Evolutionary conservation across 331 rosid species (phyloP).

Genomic region (Erythrophleum ivorense): DNA sequence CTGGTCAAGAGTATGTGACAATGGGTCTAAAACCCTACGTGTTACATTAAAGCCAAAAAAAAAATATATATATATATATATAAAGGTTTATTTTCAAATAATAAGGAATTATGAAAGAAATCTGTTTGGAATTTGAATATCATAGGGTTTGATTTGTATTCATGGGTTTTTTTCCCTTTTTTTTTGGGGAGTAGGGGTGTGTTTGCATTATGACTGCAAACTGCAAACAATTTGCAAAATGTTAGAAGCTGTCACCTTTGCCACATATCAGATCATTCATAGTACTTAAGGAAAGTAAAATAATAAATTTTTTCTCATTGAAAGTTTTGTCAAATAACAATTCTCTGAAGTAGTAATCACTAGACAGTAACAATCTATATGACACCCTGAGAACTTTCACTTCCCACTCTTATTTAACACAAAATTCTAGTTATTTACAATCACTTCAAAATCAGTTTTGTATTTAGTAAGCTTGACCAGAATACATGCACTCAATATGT

Average conservation of each 20-base stretch:
- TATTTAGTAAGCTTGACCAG: not conserved
- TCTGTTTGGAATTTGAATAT: conserved; percentile 19
- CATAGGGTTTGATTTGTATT: not conserved
- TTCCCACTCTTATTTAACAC: not conserved
- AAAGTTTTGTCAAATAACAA: not conserved
- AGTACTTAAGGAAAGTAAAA: no score
- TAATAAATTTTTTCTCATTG: no score
- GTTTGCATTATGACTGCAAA: no score
- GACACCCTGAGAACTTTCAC: not conserved
- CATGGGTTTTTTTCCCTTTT: no score
- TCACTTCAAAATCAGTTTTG: not conserved
- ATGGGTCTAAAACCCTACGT: conserved; percentile 4
- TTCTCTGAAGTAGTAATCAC: not conserved
- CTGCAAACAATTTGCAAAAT: not conserved
- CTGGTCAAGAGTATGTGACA: not conserved
- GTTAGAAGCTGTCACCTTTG: no score
- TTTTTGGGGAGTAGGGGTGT: no score
- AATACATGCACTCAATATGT: not conserved
- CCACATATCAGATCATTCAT: no score
- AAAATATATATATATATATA: not conserved
- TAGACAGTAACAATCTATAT: not conserved
- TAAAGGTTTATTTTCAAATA: conserved; percentile 4
- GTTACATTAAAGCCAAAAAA: not conserved
- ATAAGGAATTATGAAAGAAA: conserved; percentile 27
- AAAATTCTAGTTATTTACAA: not conserved